Conservation (phyloP, 2,329 filamentous ascomycete species). For the Pseudocercospora crystallina region DNA sequence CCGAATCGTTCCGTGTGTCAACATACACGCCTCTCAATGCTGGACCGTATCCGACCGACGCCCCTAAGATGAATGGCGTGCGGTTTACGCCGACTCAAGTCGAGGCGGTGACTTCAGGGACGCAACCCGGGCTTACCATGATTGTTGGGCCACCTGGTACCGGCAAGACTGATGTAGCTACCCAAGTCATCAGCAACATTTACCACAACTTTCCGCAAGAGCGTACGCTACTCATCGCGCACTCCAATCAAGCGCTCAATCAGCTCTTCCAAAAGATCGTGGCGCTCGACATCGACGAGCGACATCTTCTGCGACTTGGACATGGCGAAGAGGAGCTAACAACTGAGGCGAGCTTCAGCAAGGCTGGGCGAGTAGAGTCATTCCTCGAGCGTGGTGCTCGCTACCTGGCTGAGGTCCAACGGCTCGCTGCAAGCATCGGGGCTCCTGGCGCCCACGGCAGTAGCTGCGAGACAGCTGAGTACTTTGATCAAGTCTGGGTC, state of each 20-base stretch:
- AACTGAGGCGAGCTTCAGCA: slow-evolving; percentile 84
- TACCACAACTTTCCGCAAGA: slow-evolving; percentile 97
- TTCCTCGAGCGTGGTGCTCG: slow-evolving; percentile 84
- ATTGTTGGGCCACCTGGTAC: slow-evolving; percentile 95
- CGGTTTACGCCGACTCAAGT: slow-evolving; percentile 90
- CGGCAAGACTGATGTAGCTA: slow-evolving; percentile 98
- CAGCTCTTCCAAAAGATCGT: slow-evolving; percentile 98
- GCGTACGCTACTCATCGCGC: slow-evolving; percentile 86
- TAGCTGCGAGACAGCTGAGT: slow-evolving; percentile 93
- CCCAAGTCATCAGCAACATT: slow-evolving; percentile 97
- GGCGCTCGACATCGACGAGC: slow-evolving; percentile 91
- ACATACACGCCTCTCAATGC: slow-evolving; percentile 87
- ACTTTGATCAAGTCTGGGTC: slow-evolving; percentile 92
- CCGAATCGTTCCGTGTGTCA: slow-evolving; percentile 74
- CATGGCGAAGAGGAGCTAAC: slow-evolving; percentile 94
- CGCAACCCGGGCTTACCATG: slow-evolving; percentile 88
- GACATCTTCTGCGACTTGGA: slow-evolving; percentile 86
- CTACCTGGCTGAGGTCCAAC: slow-evolving; percentile 79
- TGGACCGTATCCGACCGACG: slow-evolving; percentile 84
- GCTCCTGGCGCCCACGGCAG: slow-evolving; percentile 93
- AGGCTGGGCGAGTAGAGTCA: slow-evolving; percentile 89
- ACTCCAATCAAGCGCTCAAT: slow-evolving; percentile 97
- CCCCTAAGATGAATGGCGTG: slow-evolving; percentile 75
- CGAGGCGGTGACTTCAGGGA: slow-evolving; percentile 89
- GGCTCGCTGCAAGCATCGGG: slow-evolving; percentile 78